phyloP scores from a whole-genome alignment of 2,329 filamentous ascomycete species.

The Exophiala phaeomuriformis region DNA sequence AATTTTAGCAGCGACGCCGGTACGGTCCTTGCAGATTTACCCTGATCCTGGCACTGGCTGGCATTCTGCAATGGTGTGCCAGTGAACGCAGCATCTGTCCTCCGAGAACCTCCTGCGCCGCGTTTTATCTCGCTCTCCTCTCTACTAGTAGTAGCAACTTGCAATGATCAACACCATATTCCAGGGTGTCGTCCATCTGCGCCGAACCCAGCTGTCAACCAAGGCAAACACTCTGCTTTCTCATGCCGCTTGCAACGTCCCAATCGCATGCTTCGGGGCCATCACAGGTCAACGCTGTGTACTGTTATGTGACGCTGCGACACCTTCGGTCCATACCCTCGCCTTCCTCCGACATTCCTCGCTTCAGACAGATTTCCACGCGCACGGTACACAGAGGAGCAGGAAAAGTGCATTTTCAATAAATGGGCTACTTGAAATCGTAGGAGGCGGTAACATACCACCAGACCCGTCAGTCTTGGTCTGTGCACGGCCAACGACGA shows the following conservation, averaged over 20 bases:
- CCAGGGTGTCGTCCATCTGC: constrained; percentile 9
- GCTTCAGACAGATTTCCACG: not conserved
- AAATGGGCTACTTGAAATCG: not conserved
- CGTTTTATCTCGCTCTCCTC: constrained; percentile 9
- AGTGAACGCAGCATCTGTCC: not conserved
- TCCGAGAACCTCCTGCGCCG: constrained; percentile 4
- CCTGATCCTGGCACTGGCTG: not conserved
- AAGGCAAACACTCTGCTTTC: constrained; percentile 10
- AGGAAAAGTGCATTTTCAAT: not conserved
- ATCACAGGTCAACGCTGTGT: constrained; percentile 8
- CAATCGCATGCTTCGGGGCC: constrained; percentile 13
- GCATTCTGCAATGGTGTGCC: constrained; percentile 3
- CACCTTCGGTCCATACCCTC: constrained; percentile 3
- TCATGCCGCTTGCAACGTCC: constrained; percentile 10
- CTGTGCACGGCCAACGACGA: not conserved
- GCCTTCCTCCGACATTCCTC: constrained; percentile 6
- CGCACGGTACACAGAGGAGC: not conserved
- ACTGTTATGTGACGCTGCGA: constrained; percentile 6
- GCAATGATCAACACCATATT: constrained; percentile 11
- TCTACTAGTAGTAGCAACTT: constrained; percentile 7
- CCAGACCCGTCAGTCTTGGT: not conserved
- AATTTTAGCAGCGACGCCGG: constrained; percentile 17
- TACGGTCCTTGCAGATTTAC: constrained; percentile 14
- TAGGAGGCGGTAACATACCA: not conserved
- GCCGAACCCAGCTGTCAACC: constrained; percentile 13